Evolutionary conservation across 2,329 filamentous ascomycete genomes (phyloP).

Genomic region (Pyricularia sp.): DNA sequence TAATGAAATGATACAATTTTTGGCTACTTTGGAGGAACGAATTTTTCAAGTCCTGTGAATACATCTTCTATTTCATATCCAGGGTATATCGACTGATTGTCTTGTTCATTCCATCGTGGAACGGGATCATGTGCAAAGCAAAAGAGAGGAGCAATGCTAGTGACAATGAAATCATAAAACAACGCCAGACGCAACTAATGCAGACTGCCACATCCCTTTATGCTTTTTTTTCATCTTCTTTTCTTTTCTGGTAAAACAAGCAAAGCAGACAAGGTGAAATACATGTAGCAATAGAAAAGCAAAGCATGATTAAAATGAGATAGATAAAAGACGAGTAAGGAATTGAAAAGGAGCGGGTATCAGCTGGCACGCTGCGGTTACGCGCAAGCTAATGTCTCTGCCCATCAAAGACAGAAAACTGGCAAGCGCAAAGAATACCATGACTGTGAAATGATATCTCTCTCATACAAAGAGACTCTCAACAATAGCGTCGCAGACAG

Average conservation of each 20-base stretch:
- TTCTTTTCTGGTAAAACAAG: background rate
- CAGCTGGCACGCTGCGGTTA: background rate
- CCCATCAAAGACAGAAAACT: background rate
- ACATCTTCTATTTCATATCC: background rate
- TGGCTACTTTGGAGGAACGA: background rate
- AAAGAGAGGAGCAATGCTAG: background rate
- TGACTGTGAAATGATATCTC: background rate
- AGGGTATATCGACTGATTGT: background rate
- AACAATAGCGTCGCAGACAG: slow-evolving; percentile 35
- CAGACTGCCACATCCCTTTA: background rate
- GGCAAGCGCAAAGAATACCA: slow-evolving; percentile 4
- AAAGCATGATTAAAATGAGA: background rate
- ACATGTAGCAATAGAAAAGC: background rate
- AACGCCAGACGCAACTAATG: background rate
- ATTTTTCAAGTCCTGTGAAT: background rate
- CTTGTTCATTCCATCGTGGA: background rate
- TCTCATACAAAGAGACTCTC: slow-evolving; percentile 31
- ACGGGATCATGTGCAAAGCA: background rate
- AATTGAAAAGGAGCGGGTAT: background rate
- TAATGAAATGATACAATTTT: background rate
- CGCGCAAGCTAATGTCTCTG: background rate
- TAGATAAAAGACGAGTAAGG: background rate
- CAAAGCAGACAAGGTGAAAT: background rate
- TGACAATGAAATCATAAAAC: background rate
- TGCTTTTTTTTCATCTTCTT: background rate